These are phyloP conservation scores for Lagerstroemia speciosa DNA, from an alignment of 345 rosid genomes.

Conservation along the genomic window DNA sequence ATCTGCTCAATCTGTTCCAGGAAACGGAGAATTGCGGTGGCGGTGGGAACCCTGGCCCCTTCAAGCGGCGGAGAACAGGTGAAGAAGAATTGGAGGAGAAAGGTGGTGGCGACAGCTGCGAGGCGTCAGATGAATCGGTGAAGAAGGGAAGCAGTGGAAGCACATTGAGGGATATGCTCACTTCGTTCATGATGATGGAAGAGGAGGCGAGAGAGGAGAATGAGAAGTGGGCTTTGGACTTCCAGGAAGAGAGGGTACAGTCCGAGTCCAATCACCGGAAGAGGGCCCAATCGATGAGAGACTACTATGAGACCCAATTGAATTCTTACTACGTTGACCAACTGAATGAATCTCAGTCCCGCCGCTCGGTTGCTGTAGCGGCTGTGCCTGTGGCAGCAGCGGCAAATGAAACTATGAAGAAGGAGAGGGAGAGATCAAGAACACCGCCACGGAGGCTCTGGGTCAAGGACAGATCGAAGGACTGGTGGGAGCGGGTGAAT, in stretches of 20 bases:
- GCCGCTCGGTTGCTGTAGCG: constrained; percentile 15
- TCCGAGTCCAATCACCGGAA: constrained; percentile 38
- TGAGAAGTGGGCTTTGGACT: constrained; percentile 26
- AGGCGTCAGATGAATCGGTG: too few relatives aligned
- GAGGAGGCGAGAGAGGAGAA: constrained; percentile 58
- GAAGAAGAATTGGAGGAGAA: background rate
- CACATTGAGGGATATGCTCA: constrained; percentile 27
- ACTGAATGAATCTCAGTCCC: background rate
- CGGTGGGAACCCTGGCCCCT: background rate
- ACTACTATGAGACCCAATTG: constrained; percentile 20
- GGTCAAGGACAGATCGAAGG: constrained; percentile 80
- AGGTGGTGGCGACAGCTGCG: background rate
- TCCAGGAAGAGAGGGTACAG: constrained; percentile 26
- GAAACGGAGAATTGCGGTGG: constrained; percentile 14
- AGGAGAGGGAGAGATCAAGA: constrained; percentile 18
- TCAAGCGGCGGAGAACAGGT: constrained; percentile 15
- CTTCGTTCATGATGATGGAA: constrained; percentile 44
- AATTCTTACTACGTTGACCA: background rate
- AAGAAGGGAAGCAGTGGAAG: background rate
- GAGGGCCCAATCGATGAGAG: constrained; percentile 27
- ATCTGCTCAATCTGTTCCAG: constrained; percentile 16
- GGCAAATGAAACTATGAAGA: constrained; percentile 3
- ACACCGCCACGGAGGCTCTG: constrained; percentile 52
- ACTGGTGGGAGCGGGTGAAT: constrained; percentile 76
- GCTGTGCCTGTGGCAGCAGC: constrained; percentile 8